phyloP scores from a whole-genome alignment of 345 rosid species.

The Linum lewisii region DNA sequence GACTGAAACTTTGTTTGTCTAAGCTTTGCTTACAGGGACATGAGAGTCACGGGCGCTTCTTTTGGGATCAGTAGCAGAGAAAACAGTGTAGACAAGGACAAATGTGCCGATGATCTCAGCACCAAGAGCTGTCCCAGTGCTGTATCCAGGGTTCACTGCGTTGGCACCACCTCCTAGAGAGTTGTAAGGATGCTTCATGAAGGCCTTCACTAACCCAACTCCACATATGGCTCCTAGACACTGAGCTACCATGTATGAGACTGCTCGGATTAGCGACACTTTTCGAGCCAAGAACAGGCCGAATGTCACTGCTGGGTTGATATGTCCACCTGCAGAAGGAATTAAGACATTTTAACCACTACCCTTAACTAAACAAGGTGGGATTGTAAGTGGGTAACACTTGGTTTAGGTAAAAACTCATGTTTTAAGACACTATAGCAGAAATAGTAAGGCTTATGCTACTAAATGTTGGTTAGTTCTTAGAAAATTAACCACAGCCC shows the following conservation, averaged over 20 bases:
- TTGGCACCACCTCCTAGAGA: not conserved
- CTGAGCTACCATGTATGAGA: not conserved
- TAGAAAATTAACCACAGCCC: no score
- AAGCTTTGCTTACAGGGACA: not conserved
- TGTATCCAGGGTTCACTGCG: not conserved
- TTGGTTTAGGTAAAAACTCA: no score
- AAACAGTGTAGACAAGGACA: not conserved
- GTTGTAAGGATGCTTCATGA: not conserved
- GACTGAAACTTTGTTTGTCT: no score
- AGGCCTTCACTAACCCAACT: not conserved
- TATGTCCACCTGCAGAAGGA: not conserved
- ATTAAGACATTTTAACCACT: no score
- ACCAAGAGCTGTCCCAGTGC: not conserved
- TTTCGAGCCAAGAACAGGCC: not conserved
- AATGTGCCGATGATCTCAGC: not conserved
- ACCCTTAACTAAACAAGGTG: no score
- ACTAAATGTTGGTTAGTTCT: no score
- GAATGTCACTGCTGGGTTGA: not conserved
- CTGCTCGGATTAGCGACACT: not conserved
- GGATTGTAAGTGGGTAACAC: no score
- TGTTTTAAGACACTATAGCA: no score
- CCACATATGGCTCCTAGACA: not conserved
- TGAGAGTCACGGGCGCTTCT: not conserved
- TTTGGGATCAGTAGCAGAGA: not conserved
- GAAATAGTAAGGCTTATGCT: no score